These are phyloP conservation scores for Penicillium crystallinum DNA, from an alignment of 495 filamentous ascomycete genomes.

Conservation along the genomic window DNA sequence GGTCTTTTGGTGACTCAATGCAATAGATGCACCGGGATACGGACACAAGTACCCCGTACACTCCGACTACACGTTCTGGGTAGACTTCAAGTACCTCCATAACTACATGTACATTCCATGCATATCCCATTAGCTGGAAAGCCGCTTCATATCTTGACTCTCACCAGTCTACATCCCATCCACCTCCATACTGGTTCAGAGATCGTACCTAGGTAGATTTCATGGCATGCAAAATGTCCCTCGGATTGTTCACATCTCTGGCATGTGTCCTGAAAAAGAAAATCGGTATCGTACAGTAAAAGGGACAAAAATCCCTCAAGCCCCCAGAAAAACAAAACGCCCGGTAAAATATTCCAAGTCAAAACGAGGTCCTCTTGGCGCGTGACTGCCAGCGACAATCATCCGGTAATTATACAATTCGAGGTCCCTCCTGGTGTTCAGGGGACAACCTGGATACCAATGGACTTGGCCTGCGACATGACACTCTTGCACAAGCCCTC, in stretches of 20 bases:
- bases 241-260: conserved; percentile 3
- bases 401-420: conserved; percentile 6
- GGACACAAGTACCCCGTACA: too few species aligned
- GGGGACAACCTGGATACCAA: conserved; percentile 75
- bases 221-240: neutral
- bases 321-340: conserved; percentile 11
- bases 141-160: neutral
- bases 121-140: neutral
- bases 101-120: too few species aligned
- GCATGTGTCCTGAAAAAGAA: conserved; percentile 10
- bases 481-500: conserved; percentile 81
- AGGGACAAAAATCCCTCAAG: neutral
- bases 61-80: too few species aligned
- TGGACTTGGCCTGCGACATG: conserved; percentile 80
- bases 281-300: conserved; percentile 19
- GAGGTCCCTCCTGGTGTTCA: conserved; percentile 33
- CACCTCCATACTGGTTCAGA: too few species aligned
- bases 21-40: too few species aligned
- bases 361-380: conserved; percentile 5
- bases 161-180: too few species aligned
- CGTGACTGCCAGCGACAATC: neutral
- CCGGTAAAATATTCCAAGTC: conserved; percentile 2
- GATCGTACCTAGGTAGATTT: too few species aligned
- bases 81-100: too few species aligned
- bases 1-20: too few species aligned